phyloP scores from a whole-genome alignment of 2,329 filamentous ascomycete species.

The Ophiosphaerella korrae region DNA sequence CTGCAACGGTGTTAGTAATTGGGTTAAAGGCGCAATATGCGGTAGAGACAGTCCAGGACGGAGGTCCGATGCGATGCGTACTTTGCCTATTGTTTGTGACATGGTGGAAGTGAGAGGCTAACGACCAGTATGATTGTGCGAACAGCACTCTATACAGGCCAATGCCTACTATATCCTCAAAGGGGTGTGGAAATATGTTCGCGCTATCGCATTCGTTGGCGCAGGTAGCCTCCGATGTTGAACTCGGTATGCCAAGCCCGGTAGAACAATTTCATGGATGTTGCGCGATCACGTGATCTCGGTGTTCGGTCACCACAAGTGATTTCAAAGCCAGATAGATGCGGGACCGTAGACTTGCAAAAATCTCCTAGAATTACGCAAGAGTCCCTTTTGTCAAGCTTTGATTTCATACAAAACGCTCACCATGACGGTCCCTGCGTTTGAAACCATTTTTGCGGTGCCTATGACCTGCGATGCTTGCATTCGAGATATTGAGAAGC shows the following conservation, averaged over 20 bases:
- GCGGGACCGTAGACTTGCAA: slow-evolving; percentile 12
- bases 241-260: slow-evolving; percentile 20
- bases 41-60: slow-evolving; percentile 11
- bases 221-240: slow-evolving; percentile 2
- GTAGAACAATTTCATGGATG: slow-evolving; percentile 18
- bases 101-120: slow-evolving; percentile 54
- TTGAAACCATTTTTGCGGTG: slow-evolving; percentile 90
- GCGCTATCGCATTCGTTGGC: not conserved
- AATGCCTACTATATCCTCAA: no score
- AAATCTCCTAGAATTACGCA: slow-evolving; percentile 1
- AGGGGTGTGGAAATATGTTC: not conserved
- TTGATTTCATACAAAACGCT: not conserved
- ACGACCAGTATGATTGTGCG: slow-evolving; percentile 18
- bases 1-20: slow-evolving; percentile 52
- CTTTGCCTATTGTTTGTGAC: slow-evolving; percentile 80
- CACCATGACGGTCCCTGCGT: slow-evolving; percentile 40
- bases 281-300: slow-evolving; percentile 17
- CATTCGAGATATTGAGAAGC: slow-evolving; percentile 81
- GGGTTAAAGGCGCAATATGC: not conserved
- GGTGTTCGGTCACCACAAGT: slow-evolving; percentile 11
- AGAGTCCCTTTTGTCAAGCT: slow-evolving; percentile 1
- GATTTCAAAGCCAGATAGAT: slow-evolving; percentile 41
- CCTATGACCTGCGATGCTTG: slow-evolving; percentile 90
- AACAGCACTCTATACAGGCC: not conserved
- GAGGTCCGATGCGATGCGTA: slow-evolving; percentile 52